Conservation (phyloP, 305 asterid species). For the Nicotiana rustica region DNA sequence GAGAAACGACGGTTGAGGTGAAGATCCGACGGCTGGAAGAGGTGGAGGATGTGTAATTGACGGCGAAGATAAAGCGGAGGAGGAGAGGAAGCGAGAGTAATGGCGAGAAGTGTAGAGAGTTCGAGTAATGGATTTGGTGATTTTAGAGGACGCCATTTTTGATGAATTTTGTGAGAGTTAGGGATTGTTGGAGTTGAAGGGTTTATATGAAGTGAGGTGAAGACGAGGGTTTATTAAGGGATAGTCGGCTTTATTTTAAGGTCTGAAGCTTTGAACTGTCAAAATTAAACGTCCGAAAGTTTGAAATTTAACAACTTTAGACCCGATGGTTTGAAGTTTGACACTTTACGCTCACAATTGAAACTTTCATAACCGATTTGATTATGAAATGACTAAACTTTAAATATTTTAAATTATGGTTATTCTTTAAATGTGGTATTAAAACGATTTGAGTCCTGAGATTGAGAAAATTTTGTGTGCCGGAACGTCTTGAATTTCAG, state of each 20-base stretch:
- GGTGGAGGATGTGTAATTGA: conserved; percentile 28
- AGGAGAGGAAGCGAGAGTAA: conserved; percentile 30
- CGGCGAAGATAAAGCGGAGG: conserved; percentile 27
- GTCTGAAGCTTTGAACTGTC: too few species aligned
- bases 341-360: too few species aligned
- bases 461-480: too few species aligned
- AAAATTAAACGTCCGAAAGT: too few species aligned
- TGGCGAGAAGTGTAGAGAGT: conserved; percentile 19
- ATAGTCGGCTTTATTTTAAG: not conserved
- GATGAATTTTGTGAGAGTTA: not conserved
- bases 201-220: not conserved
- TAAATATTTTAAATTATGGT: too few species aligned
- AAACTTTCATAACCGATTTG: too few species aligned
- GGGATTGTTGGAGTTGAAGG: not conserved
- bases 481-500: too few species aligned
- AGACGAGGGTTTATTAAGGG: conserved; percentile 8
- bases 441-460: too few species aligned
- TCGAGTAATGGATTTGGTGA: conserved; percentile 28
- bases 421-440: too few species aligned
- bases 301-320: too few species aligned
- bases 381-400: too few species aligned
- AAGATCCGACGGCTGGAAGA: conserved; percentile 27
- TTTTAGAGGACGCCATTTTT: conserved; percentile 29
- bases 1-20: conserved; percentile 32
- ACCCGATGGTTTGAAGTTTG: too few species aligned